Percentiles rank a stretch among this genome's conserved stretches.
Evolutionary conservation across 495 filamentous ascomycete species (phyloP).

Genomic region (Aspergillus incahuasiensis): DNA sequence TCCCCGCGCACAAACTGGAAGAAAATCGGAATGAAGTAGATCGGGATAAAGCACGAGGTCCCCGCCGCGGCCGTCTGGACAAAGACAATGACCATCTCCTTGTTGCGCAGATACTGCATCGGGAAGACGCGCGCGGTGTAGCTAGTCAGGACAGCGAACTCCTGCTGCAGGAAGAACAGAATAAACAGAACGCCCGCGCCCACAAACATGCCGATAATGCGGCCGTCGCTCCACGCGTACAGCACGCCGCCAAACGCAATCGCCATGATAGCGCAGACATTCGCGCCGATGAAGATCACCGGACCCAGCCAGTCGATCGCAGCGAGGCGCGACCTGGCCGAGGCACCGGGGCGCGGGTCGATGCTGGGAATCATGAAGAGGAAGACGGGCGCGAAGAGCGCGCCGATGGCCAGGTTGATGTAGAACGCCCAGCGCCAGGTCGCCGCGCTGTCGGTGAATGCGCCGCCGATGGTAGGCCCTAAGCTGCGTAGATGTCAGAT

Average conservation of each 20-base stretch:
- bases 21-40: conserved; percentile 54
- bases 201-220: conserved; percentile 22
- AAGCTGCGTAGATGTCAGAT: too few species aligned
- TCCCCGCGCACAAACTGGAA: conserved; percentile 56
- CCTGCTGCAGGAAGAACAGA: conserved; percentile 39
- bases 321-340: neutral
- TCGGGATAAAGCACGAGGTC: too few species aligned
- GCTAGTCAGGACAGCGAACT: neutral
- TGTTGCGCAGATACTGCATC: too few species aligned
- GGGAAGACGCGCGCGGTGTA: neutral
- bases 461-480: conserved; percentile 60
- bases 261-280: conserved; percentile 19
- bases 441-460: conserved; percentile 49
- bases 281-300: conserved; percentile 22
- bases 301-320: conserved; percentile 27
- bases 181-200: conserved; percentile 20
- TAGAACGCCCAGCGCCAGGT: conserved; percentile 69
- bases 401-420: conserved; percentile 61
- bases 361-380: conserved; percentile 48
- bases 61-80: too few species aligned
- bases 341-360: neutral
- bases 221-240: conserved; percentile 23
- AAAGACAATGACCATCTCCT: too few species aligned
- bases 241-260: conserved; percentile 28
- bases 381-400: conserved; percentile 48